A percentile compares a stretch with the other conserved stretches of the same genome.
Conservation (phyloP, 257 asterid genomes). For the Striga asiatica region DNA sequence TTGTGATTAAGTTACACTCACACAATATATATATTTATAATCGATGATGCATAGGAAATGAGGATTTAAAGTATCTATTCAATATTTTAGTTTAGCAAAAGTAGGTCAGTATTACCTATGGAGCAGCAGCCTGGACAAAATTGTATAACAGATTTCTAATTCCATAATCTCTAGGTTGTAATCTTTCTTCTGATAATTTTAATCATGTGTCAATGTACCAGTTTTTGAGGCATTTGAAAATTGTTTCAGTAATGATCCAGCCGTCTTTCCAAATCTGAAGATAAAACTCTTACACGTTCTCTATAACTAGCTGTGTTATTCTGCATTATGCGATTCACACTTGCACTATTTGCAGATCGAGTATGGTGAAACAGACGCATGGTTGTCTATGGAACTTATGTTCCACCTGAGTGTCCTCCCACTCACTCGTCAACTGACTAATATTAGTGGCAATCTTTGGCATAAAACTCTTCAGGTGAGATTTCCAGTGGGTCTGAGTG, state of each 20-base stretch:
- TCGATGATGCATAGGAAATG: not conserved
- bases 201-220: not conserved
- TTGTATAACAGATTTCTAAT: not conserved
- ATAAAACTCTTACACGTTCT: not conserved
- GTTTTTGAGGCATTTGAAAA: not conserved
- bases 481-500: conserved; percentile 13
- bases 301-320: conserved; percentile 3
- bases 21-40: not conserved
- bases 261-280: not conserved
- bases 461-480: conserved; percentile 89
- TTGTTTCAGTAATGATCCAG: not conserved
- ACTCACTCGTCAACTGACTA: conserved; percentile 85
- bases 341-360: conserved; percentile 51
- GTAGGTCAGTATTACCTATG: not conserved
- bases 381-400: conserved; percentile 97
- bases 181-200: not conserved
- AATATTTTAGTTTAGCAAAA: not conserved
- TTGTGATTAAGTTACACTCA: not conserved
- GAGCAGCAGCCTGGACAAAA: not conserved
- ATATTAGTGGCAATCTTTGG: conserved; percentile 96
- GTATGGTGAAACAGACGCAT: conserved; percentile 96
- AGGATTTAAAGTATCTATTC: not conserved
- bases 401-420: conserved; percentile 94
- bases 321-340: conserved; percentile 11
- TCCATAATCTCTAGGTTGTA: not conserved